These are phyloP conservation scores for Erythrophleum ivorense DNA, from an alignment of 331 rosid genomes.

Conservation along the genomic window DNA sequence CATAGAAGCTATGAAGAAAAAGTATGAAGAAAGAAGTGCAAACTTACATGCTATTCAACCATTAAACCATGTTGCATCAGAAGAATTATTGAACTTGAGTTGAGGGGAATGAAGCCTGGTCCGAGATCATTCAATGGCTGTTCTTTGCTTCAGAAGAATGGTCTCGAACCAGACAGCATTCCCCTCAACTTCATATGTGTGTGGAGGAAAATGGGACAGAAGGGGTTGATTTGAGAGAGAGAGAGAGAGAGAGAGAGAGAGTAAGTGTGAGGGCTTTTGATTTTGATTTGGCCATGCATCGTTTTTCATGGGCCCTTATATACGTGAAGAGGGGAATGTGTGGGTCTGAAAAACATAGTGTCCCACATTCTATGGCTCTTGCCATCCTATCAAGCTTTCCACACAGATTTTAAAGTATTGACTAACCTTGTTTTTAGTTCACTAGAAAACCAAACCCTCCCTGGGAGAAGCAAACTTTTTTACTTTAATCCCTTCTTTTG, in stretches of 20 bases:
- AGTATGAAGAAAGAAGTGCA: slow-evolving; percentile 1
- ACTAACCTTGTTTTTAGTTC: slow-evolving; percentile 39
- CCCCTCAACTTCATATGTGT: slow-evolving; percentile 70
- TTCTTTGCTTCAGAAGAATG: slow-evolving; percentile 43
- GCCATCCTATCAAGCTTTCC: slow-evolving; percentile 54
- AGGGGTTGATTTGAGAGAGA: slow-evolving; percentile 22
- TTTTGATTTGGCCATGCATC: slow-evolving; percentile 78
- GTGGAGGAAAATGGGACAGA: slow-evolving; percentile 32
- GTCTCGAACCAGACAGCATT: slow-evolving; percentile 97
- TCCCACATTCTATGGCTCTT: slow-evolving; percentile 57
- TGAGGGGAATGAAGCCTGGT: slow-evolving; percentile 99
- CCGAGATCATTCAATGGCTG: slow-evolving; percentile 69
- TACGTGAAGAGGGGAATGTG: slow-evolving; percentile 58
- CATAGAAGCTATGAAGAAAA: slow-evolving; percentile 16
- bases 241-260: slow-evolving; percentile 16
- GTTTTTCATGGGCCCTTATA: slow-evolving; percentile 68
- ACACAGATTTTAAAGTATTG: slow-evolving; percentile 39
- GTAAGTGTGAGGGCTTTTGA: slow-evolving; percentile 38
- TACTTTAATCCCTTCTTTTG: slow-evolving; percentile 8
- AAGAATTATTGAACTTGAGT: slow-evolving; percentile 39
- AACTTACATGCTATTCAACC: slow-evolving; percentile 34
- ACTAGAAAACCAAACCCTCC: not conserved
- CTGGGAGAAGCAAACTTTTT: not conserved
- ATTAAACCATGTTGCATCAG: slow-evolving; percentile 22
- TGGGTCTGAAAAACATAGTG: slow-evolving; percentile 47